A percentile compares a stretch with the other conserved stretches of the same genome.
These are phyloP conservation scores for Oryza glaberrima DNA, from an alignment of 176 grass and related monocot species.

Conservation along the genomic window DNA sequence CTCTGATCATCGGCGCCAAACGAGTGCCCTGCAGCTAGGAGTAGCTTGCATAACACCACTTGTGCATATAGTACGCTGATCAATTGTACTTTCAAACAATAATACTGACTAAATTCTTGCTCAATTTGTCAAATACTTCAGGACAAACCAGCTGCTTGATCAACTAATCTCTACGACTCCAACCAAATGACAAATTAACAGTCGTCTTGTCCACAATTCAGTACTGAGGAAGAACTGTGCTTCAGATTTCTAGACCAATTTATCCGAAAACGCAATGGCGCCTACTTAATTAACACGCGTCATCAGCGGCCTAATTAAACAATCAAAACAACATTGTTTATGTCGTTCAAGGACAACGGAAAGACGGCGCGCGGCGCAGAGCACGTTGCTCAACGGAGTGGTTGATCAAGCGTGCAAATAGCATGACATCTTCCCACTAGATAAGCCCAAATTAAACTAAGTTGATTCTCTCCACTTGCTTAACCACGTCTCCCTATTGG, in stretches of 20 bases:
- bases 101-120: background rate
- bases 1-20: background rate
- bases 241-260: background rate
- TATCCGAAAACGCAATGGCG: background rate
- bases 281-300: background rate
- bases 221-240: background rate
- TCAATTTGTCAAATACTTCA: background rate
- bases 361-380: background rate
- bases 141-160: background rate
- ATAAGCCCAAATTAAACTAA: background rate
- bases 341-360: background rate
- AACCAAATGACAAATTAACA: background rate
- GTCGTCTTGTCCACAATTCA: background rate
- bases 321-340: background rate
- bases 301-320: background rate
- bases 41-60: background rate
- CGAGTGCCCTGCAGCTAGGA: background rate
- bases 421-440: background rate
- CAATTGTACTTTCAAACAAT: background rate
- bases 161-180: background rate
- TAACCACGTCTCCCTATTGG: slow-evolving; percentile 31
- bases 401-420: slow-evolving; percentile 2
- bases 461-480: background rate
- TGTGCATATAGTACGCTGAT: background rate
- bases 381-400: slow-evolving; percentile 22